A percentile compares a stretch with the other conserved stretches of the same genome.
Evolutionary conservation across 148 eudicot species (phyloP).

Genomic region (Rhododendron henanense): DNA sequence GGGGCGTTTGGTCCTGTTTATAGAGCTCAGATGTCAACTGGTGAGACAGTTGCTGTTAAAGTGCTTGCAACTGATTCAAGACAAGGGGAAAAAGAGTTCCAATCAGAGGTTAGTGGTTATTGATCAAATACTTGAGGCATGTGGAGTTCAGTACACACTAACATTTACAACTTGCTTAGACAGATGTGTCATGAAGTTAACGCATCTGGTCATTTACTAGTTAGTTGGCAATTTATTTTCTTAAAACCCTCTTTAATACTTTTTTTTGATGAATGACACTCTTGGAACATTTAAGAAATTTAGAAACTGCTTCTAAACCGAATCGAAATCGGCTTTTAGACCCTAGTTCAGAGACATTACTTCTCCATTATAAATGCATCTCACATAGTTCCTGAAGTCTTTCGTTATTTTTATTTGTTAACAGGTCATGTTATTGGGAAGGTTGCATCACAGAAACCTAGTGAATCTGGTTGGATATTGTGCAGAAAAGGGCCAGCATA

Average conservation of each 20-base stretch:
- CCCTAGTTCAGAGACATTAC: neutral
- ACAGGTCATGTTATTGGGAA: slow-evolving; percentile 86
- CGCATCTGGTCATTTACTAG: neutral
- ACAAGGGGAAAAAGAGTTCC: slow-evolving; percentile 91
- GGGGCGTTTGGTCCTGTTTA: slow-evolving; percentile 98
- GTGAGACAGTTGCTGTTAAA: slow-evolving; percentile 94
- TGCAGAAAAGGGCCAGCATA: slow-evolving; percentile 86
- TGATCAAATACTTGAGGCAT: neutral
- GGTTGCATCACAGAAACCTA: slow-evolving; percentile 94
- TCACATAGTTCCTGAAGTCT: neutral
- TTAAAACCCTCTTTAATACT: neutral
- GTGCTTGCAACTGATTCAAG: slow-evolving; percentile 85
- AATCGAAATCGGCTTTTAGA: neutral
- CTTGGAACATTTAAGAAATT: neutral
- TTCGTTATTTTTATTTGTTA: slow-evolving; percentile 3
- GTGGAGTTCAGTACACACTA: neutral
- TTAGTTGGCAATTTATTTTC: neutral
- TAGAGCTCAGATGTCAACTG: slow-evolving; percentile 83
- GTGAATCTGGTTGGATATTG: slow-evolving; percentile 96
- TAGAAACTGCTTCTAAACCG: neutral
- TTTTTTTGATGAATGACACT: neutral
- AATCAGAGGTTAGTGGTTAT: slow-evolving; percentile 60
- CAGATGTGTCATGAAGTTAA: neutral
- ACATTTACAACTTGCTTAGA: neutral
- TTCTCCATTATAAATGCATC: neutral